Evolutionary conservation across 2,329 filamentous ascomycete genomes (phyloP).

Genomic region (Chaetothyriales sp.): DNA sequence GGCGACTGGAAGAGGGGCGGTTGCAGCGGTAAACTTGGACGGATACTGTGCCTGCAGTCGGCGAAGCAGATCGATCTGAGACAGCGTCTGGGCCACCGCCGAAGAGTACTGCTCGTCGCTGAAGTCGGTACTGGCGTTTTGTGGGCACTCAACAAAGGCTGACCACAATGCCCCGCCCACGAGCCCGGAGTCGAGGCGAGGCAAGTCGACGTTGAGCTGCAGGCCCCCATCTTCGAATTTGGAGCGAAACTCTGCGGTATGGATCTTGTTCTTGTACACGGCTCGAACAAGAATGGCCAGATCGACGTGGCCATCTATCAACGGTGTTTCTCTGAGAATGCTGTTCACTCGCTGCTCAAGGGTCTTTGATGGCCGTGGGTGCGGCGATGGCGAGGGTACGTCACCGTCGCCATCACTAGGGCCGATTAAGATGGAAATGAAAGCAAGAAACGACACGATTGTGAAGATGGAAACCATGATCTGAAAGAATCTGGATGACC

Average conservation of each 20-base stretch:
- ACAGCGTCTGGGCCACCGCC: conserved; percentile 52
- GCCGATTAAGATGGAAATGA: conserved; percentile 11
- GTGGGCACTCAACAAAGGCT: conserved; percentile 64
- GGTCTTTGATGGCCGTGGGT: conserved; percentile 7
- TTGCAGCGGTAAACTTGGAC: conserved; percentile 42
- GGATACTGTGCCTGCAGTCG: conserved; percentile 51
- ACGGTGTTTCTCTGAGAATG: conserved; percentile 32
- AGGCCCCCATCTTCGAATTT: conserved; percentile 59
- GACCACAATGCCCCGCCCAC: conserved; percentile 89
- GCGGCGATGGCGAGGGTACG: conserved; percentile 2
- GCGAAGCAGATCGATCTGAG: conserved; percentile 59
- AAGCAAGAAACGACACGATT: conserved; percentile 11
- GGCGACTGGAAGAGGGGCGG: conserved; percentile 43
- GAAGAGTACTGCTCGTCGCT: conserved; percentile 18
- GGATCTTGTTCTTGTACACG: conserved; percentile 61
- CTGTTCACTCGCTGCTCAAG: conserved; percentile 27
- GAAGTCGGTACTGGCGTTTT: conserved; percentile 38
- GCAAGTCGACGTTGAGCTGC: conserved; percentile 59
- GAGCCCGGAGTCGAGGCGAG: conserved; percentile 53
- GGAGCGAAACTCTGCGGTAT: conserved; percentile 55
- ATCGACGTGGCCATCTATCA: conserved; percentile 75
- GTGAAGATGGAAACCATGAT: conserved; percentile 11
- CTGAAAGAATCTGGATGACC: conserved; percentile 5
- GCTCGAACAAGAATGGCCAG: conserved; percentile 58
- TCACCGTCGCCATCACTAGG: conserved; percentile 1